Conservation (phyloP, 2,329 filamentous ascomycete genomes). For the Neonectria magnoliae region DNA sequence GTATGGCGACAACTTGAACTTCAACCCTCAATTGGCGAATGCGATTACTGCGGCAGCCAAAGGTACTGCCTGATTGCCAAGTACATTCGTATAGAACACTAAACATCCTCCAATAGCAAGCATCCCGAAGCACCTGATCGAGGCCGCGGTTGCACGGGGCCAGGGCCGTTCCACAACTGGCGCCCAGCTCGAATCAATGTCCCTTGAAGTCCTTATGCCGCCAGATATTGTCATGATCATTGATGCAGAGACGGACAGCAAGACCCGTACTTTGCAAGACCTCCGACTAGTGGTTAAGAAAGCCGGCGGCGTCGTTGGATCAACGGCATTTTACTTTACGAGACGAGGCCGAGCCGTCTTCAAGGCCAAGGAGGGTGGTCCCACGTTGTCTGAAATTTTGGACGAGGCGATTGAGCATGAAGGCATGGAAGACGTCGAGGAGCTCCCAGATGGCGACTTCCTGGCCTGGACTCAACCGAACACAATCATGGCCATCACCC, state of each 20-base stretch:
- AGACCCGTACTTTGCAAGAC: conserved; percentile 77
- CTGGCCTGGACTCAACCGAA: conserved; percentile 63
- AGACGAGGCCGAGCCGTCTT: conserved; percentile 81
- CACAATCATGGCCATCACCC: conserved; percentile 46
- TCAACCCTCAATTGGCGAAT: conserved; percentile 80
- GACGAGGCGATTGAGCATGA: conserved; percentile 82
- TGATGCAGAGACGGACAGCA: conserved; percentile 87
- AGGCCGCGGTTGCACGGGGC: conserved; percentile 85
- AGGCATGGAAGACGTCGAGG: conserved; percentile 78
- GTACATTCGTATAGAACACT: neutral
- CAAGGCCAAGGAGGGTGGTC: conserved; percentile 58
- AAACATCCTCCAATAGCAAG: conserved; percentile 60
- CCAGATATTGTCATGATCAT: conserved; percentile 81
- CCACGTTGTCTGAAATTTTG: conserved; percentile 78
- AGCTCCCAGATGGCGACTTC: conserved; percentile 74
- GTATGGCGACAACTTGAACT: conserved; percentile 76
- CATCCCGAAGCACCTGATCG: conserved; percentile 85
- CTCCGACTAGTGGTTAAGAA: conserved; percentile 77
- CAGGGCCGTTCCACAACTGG: conserved; percentile 84
- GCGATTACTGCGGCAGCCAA: conserved; percentile 83
- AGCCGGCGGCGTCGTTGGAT: conserved; percentile 73
- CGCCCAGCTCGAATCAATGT: conserved; percentile 77
- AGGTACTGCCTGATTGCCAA: conserved; percentile 51
- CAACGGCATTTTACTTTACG: conserved; percentile 86
- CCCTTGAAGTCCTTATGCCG: conserved; percentile 83